Percentiles rank a stretch among this genome's conserved stretches.
phyloP scores from a whole-genome alignment of 768 basidiomycete genomes.

The Wakefieldia striispora region DNA sequence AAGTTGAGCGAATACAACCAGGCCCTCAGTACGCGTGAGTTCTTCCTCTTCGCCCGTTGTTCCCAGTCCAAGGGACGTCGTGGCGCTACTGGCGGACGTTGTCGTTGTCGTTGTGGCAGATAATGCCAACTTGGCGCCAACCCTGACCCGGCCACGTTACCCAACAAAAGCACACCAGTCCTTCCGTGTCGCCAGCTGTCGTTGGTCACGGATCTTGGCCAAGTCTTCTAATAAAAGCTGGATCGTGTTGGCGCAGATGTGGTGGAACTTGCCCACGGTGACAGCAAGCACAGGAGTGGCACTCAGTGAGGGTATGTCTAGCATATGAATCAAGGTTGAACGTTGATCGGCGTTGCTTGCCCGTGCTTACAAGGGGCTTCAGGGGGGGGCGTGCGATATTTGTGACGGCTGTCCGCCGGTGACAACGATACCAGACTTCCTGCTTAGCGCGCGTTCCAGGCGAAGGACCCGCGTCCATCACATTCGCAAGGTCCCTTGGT shows the following conservation, averaged over 20 bases:
- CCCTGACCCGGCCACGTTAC: slow-evolving; percentile 52
- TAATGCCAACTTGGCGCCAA: slow-evolving; percentile 22
- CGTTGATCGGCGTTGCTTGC: slow-evolving; percentile 42
- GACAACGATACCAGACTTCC: slow-evolving; percentile 12
- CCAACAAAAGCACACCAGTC: slow-evolving; percentile 91
- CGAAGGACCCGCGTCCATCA: slow-evolving; percentile 28
- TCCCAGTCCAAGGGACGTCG: slow-evolving; percentile 66
- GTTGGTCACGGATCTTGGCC: slow-evolving; percentile 78
- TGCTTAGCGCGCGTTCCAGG: slow-evolving; percentile 5
- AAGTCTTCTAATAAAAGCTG: slow-evolving; percentile 71
- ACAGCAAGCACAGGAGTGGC: slow-evolving; percentile 57
- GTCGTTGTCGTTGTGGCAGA: slow-evolving; percentile 18
- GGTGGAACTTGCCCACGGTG: slow-evolving; percentile 61
- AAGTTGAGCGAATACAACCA: slow-evolving; percentile 90
- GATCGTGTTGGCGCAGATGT: slow-evolving; percentile 74
- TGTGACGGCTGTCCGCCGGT: slow-evolving; percentile 25
- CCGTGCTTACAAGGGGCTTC: slow-evolving; percentile 54
- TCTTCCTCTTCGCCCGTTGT: slow-evolving; percentile 69
- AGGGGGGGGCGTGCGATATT: slow-evolving; percentile 38
- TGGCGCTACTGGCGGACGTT: slow-evolving; percentile 44
- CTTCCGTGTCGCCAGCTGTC: slow-evolving; percentile 62
- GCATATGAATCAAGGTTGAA: slow-evolving; percentile 36
- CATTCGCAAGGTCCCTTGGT: slow-evolving; percentile 43
- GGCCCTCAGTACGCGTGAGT: slow-evolving; percentile 73
- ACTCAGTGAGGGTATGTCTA: slow-evolving; percentile 11